Conservation (phyloP, 1,139 yeast species). For the Pichia sp. region DNA sequence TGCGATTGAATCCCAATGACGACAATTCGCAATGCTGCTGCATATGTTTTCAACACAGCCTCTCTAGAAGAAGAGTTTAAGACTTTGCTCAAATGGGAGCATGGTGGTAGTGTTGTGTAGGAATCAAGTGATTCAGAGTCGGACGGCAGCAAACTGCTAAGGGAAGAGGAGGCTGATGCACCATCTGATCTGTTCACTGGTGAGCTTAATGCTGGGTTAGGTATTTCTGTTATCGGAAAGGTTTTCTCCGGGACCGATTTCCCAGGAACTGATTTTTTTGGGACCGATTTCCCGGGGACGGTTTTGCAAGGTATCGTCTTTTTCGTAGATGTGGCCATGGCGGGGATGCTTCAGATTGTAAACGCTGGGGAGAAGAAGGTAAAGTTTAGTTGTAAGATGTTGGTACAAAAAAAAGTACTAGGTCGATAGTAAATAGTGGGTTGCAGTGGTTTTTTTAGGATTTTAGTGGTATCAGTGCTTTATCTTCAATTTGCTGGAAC, state of each 20-base stretch:
- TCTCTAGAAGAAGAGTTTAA: slow-evolving; percentile 51
- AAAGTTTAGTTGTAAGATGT: background rate
- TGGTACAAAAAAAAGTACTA: background rate
- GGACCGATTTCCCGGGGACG: background rate
- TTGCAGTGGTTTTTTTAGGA: too few species aligned
- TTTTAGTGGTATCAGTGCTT: background rate
- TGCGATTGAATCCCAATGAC: slow-evolving; percentile 31
- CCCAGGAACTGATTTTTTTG: slow-evolving; percentile 7
- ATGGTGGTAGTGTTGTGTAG: slow-evolving; percentile 37
- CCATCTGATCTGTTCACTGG: background rate
- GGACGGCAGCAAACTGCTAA: background rate
- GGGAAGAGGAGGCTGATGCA: background rate
- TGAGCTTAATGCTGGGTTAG: background rate
- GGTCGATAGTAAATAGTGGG: too few species aligned
- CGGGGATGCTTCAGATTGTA: too few species aligned
- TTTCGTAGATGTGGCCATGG: slow-evolving; percentile 7
- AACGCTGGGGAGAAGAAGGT: too few species aligned
- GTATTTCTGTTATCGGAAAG: background rate
- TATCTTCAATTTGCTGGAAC: background rate
- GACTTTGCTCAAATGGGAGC: slow-evolving; percentile 53
- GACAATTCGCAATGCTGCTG: slow-evolving; percentile 50
- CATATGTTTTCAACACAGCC: slow-evolving; percentile 54
- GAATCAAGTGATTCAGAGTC: slow-evolving; percentile 1
- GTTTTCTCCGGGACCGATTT: slow-evolving; percentile 6
- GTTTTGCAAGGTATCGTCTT: slow-evolving; percentile 6